Conservation (phyloP, 805 yeast species). For the Osmozyma mogii region DNA sequence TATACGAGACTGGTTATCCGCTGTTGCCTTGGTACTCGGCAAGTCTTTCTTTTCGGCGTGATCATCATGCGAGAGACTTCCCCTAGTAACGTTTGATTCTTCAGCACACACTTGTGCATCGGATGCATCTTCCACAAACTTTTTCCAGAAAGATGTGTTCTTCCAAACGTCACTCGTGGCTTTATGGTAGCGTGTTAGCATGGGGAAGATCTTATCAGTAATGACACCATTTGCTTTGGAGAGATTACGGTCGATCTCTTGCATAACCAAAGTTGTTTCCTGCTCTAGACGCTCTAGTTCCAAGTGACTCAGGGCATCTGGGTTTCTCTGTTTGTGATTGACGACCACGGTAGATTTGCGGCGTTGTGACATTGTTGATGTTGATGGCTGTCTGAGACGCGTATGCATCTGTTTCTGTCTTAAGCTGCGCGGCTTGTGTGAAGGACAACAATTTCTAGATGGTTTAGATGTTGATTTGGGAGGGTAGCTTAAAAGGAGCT, state of each 20-base stretch:
- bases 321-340: slow-evolving; percentile 1
- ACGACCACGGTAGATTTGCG: slow-evolving; percentile 11
- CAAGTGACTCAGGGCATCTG: slow-evolving; percentile 17
- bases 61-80: no score
- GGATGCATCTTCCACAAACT: slow-evolving; percentile 69
- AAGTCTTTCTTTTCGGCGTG: no score
- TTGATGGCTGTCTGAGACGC: no score
- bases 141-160: slow-evolving; percentile 67
- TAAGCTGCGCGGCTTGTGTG: no score
- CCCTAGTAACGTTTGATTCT: no score
- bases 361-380: slow-evolving; percentile 8
- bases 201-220: slow-evolving; percentile 61
- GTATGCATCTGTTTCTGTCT: no score
- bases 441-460: no score
- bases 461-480: no score
- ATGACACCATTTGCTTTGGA: slow-evolving; percentile 61
- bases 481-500: no score
- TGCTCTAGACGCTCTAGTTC: slow-evolving; percentile 64
- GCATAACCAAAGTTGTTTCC: slow-evolving; percentile 67
- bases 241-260: slow-evolving; percentile 70
- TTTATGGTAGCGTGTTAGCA: slow-evolving; percentile 50
- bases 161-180: slow-evolving; percentile 57
- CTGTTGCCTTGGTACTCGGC: no score
- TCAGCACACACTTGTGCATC: no score
- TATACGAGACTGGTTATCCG: no score